phyloP scores from a whole-genome alignment of 371 early-diverging fungal genomes.

The Blakeslea trispora region DNA sequence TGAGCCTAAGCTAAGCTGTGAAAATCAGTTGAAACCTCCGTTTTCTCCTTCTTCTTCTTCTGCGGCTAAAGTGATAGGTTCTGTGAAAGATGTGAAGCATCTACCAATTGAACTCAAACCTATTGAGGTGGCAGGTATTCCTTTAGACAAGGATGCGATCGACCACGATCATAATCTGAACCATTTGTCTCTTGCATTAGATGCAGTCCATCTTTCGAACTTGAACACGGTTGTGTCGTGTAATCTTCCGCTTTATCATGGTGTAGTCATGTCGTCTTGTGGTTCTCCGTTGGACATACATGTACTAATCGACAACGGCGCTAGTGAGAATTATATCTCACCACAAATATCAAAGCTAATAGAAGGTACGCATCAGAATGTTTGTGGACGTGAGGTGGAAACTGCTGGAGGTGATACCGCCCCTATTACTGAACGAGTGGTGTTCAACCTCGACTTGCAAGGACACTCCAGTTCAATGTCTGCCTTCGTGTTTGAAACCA shows the following conservation, averaged over 20 bases:
- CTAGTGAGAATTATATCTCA: slow-evolving; percentile 13
- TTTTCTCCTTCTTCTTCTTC: too few relatives aligned
- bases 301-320: slow-evolving; percentile 11
- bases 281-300: neutral
- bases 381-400: slow-evolving; percentile 4
- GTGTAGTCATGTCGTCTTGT: neutral
- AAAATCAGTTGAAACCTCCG: too few relatives aligned
- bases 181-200: too few relatives aligned
- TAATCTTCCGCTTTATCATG: neutral
- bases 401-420: slow-evolving; percentile 7
- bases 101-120: too few relatives aligned
- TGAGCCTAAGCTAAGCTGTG: too few relatives aligned
- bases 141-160: too few relatives aligned
- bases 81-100: too few relatives aligned
- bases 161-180: too few relatives aligned
- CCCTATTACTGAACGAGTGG: slow-evolving; percentile 1
- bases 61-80: too few relatives aligned
- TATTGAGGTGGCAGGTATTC: too few relatives aligned
- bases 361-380: neutral
- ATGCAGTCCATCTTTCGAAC: neutral
- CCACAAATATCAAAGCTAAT: too few relatives aligned
- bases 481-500: slow-evolving; percentile 12
- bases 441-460: neutral
- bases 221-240: neutral
- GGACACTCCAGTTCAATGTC: too few relatives aligned